Evolutionary conservation across 306 rosid species (phyloP).

Genomic region (Purshia tridentata): DNA sequence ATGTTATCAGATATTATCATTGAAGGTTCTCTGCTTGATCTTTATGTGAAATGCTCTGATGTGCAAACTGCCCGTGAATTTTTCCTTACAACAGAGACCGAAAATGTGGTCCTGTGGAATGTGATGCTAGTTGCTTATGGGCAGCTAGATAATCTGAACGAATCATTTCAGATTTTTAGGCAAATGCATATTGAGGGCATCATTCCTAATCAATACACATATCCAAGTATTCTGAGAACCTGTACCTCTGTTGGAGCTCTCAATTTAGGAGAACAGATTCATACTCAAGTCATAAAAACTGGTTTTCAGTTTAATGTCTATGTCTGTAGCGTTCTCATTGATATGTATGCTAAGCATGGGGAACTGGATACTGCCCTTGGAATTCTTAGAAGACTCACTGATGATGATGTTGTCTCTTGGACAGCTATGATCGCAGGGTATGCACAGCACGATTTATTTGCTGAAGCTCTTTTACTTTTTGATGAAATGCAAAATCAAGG

Average conservation of each 20-base stretch:
- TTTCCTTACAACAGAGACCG: conserved; percentile 65
- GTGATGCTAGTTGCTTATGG: conserved; percentile 90
- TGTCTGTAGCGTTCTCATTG: conserved; percentile 82
- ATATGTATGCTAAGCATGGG: conserved; percentile 86
- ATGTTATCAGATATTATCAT: conserved; percentile 71
- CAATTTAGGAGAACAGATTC: conserved; percentile 82
- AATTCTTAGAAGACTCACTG: conserved; percentile 56
- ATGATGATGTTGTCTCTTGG: conserved; percentile 76
- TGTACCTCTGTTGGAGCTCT: conserved; percentile 69
- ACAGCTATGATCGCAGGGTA: conserved; percentile 92
- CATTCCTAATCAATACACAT: conserved; percentile 79
- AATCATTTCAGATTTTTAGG: conserved; percentile 61
- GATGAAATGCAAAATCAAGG: conserved; percentile 68
- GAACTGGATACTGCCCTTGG: conserved; percentile 56
- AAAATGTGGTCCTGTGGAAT: conserved; percentile 84
- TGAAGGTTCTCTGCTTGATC: conserved; percentile 90
- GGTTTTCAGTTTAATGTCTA: conserved; percentile 77
- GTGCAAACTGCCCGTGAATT: conserved; percentile 60
- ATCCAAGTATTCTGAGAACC: conserved; percentile 81
- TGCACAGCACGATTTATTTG: conserved; percentile 63
- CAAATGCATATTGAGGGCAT: conserved; percentile 79
- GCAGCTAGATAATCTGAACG: conserved; percentile 50
- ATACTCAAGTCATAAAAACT: conserved; percentile 67
- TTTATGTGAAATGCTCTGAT: conserved; percentile 82
- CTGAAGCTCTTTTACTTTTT: conserved; percentile 65